Evolutionary conservation across 257 asterid species (phyloP).

Genomic region (Nicotiana obtusifolia): DNA sequence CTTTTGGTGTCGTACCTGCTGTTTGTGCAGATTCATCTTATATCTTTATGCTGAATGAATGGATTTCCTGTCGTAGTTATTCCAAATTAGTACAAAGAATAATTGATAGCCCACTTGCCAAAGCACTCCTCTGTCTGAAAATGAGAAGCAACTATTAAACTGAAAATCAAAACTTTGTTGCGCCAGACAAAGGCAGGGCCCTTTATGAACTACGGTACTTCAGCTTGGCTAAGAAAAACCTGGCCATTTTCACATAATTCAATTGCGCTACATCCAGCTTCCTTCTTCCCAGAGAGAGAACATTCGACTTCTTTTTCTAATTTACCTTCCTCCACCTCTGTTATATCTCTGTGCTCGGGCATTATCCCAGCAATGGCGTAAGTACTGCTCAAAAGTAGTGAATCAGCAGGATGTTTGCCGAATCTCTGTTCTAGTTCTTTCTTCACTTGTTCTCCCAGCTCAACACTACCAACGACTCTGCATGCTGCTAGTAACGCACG

Average conservation of each 20-base stretch:
- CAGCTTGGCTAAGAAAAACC: background rate
- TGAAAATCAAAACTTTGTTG: background rate
- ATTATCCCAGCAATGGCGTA: conserved; percentile 47
- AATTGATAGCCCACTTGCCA: background rate
- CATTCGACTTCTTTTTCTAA: conserved; percentile 14
- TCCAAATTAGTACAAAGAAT: background rate
- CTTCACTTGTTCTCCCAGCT: conserved; percentile 44
- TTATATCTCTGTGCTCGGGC: conserved; percentile 10
- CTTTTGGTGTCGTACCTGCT: background rate
- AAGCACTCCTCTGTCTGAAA: background rate
- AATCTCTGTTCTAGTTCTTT: conserved; percentile 28
- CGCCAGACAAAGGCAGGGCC: background rate
- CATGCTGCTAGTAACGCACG: conserved; percentile 63
- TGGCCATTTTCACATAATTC: conserved; percentile 1
- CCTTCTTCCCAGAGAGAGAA: conserved; percentile 29
- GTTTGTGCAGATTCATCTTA: background rate
- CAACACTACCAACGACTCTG: conserved; percentile 46
- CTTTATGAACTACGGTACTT: background rate
- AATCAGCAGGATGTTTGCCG: conserved; percentile 48
- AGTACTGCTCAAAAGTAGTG: conserved; percentile 29
- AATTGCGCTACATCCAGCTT: conserved; percentile 44
- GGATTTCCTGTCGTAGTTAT: background rate
- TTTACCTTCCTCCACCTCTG: conserved; percentile 18
- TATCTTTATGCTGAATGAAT: background rate
- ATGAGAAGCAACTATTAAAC: background rate